Conservation (phyloP, 345 rosid species). For the Salix brachista region DNA sequence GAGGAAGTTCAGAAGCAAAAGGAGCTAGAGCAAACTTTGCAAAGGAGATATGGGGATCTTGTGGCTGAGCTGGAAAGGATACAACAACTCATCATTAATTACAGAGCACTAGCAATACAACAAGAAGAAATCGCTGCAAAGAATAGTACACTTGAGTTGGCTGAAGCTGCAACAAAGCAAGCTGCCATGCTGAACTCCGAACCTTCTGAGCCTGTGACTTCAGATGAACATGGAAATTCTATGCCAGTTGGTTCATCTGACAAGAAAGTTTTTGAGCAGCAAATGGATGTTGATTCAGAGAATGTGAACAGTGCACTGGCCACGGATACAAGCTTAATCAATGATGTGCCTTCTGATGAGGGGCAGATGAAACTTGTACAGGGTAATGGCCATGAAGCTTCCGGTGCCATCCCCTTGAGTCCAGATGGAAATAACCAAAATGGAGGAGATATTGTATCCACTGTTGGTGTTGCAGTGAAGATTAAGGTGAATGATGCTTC, state of each 20-base stretch:
- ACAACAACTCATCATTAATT: slow-evolving; percentile 37
- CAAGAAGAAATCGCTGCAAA: slow-evolving; percentile 46
- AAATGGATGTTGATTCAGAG: slow-evolving; percentile 20
- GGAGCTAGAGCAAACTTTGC: slow-evolving; percentile 72
- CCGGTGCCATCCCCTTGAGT: too few species aligned
- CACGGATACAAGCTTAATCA: slow-evolving; percentile 14
- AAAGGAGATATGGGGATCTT: slow-evolving; percentile 66
- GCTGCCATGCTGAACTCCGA: slow-evolving; percentile 18
- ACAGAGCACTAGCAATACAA: slow-evolving; percentile 50
- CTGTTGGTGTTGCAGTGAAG: background rate
- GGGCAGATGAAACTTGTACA: background rate
- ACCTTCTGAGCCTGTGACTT: slow-evolving; percentile 16
- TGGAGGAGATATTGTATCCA: background rate
- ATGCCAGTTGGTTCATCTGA: slow-evolving; percentile 17
- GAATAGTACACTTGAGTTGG: slow-evolving; percentile 31
- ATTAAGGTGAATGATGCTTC: slow-evolving; percentile 16
- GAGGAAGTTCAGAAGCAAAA: slow-evolving; percentile 89
- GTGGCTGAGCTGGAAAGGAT: slow-evolving; percentile 36
- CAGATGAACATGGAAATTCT: slow-evolving; percentile 15
- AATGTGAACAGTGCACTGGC: slow-evolving; percentile 1
- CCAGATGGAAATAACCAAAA: background rate
- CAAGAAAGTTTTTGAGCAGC: slow-evolving; percentile 10
- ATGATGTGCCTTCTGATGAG: slow-evolving; percentile 2
- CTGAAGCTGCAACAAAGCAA: slow-evolving; percentile 25
- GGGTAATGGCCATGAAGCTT: background rate